Percentiles rank a stretch among this genome's conserved stretches.
phyloP scores from a whole-genome alignment of 1,284 basidiomycete species.

The Amylostereum chailletii region DNA sequence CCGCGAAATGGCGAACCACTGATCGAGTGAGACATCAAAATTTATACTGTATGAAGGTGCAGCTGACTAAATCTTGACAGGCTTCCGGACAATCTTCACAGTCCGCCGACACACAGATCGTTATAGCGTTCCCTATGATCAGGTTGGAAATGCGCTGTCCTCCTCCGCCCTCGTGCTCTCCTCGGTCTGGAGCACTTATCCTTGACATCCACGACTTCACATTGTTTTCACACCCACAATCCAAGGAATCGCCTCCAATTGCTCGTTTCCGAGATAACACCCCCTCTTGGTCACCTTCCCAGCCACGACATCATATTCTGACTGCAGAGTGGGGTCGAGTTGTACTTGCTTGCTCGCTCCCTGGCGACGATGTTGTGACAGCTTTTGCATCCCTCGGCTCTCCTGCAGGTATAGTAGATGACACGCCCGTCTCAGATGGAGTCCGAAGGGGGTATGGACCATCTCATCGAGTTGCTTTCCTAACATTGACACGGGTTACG shows the following conservation, averaged over 20 bases:
- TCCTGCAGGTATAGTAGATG: constrained; percentile 7
- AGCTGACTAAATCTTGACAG: too few species aligned
- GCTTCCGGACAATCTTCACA: too few species aligned
- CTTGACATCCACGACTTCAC: constrained; percentile 55
- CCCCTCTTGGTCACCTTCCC: too few species aligned
- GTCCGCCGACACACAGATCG: constrained; percentile 15
- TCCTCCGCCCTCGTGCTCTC: constrained; percentile 28
- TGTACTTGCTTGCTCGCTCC: constrained; percentile 36
- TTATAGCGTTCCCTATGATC: constrained; percentile 39
- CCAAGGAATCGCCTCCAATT: constrained; percentile 14
- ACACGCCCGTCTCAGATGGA: constrained; percentile 2
- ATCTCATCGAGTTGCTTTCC: constrained; percentile 2
- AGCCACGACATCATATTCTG: constrained; percentile 19
- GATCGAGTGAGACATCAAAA: too few species aligned
- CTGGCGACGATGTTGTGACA: constrained; percentile 22
- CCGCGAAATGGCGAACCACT: too few species aligned
- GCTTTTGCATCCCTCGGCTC: constrained; percentile 24
- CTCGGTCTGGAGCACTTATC: constrained; percentile 59
- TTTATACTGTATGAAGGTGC: too few species aligned
- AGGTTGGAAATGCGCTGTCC: constrained; percentile 55
- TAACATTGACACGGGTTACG: not conserved
- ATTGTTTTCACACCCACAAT: constrained; percentile 25
- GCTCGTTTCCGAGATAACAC: too few species aligned
- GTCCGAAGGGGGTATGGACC: too few species aligned
- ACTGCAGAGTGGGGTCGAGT: constrained; percentile 35